Evolutionary conservation across 2,329 filamentous ascomycete genomes (phyloP).

Genomic region (Emmonsia crescens): DNA sequence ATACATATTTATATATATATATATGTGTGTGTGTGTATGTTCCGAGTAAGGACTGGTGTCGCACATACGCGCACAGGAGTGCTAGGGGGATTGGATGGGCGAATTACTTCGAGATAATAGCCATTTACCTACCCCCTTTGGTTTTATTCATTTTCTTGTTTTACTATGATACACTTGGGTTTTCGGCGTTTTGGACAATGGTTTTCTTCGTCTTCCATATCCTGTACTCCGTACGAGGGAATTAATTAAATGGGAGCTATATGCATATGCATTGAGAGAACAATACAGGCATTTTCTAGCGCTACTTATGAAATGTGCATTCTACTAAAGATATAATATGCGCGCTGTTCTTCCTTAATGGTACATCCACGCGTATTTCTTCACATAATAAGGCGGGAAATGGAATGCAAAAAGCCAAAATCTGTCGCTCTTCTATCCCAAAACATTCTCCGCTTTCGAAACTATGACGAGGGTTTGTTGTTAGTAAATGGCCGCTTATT

Average conservation of each 20-base stretch:
- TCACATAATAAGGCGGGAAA: not conserved
- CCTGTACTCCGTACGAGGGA: not conserved
- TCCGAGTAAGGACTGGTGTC: not conserved
- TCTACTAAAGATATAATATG: not conserved
- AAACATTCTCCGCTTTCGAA: slow-evolving; percentile 40
- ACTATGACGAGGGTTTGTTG: slow-evolving; percentile 23
- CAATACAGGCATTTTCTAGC: not conserved
- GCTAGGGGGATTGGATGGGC: not conserved
- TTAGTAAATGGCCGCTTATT: not conserved
- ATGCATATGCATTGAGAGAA: not conserved
- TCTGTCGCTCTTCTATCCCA: slow-evolving; percentile 24
- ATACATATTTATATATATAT: not conserved
- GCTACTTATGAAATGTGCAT: not conserved
- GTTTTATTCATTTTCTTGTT: not conserved
- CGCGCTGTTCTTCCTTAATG: not conserved
- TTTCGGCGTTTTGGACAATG: not conserved
- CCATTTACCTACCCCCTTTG: not conserved
- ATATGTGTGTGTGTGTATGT: too few relatives aligned
- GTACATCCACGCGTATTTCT: not conserved
- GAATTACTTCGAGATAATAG: not conserved
- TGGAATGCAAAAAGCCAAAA: not conserved
- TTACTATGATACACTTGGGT: slow-evolving; percentile 4
- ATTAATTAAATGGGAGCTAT: not conserved
- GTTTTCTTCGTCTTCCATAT: not conserved
- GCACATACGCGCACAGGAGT: not conserved